These are phyloP conservation scores for Phytophthora quininea DNA, from an alignment of 352 stramenopile species.

Conservation along the genomic window DNA sequence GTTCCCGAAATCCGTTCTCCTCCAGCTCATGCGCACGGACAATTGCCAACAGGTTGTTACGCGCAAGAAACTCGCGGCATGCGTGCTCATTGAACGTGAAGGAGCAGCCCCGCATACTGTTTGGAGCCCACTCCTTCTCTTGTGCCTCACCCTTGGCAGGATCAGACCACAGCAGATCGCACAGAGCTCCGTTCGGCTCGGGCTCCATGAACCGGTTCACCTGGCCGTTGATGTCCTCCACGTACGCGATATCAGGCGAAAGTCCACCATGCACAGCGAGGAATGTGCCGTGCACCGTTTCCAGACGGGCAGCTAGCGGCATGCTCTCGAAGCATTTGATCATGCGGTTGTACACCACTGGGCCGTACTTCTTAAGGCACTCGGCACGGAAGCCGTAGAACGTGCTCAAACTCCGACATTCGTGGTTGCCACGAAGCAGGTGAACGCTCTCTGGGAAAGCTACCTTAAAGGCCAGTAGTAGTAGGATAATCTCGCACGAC, in stretches of 20 bases:
- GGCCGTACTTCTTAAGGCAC: conserved; percentile 89
- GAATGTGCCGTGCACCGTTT: conserved; percentile 67
- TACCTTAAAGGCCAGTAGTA: conserved; percentile 98
- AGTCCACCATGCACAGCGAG: conserved; percentile 77
- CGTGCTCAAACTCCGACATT: conserved; percentile 98
- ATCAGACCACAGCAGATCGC: conserved; percentile 99
- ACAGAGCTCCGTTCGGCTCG: conserved; percentile 92
- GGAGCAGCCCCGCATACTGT: conserved; percentile 75
- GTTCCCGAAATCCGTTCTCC: conserved; percentile 76
- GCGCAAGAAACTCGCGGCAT: conserved; percentile 66
- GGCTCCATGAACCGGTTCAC: conserved; percentile 84
- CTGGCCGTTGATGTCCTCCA: conserved; percentile 79
- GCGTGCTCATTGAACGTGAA: conserved; percentile 82
- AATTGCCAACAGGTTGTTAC: conserved; percentile 72
- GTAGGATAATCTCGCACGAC: conserved; percentile 97
- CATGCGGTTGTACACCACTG: conserved; percentile 78
- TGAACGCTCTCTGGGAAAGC: conserved; percentile 99
- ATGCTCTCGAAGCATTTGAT: conserved; percentile 88
- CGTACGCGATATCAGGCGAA: conserved; percentile 67
- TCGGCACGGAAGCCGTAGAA: conserved; percentile 99
- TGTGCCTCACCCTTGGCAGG: conserved; percentile 91
- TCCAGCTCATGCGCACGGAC: conserved; percentile 84
- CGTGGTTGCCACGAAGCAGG: conserved; percentile 98
- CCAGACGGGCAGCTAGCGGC: conserved; percentile 67
- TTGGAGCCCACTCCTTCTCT: conserved; percentile 59